Base-by-base conservation (phyloP, 352 stramenopile species). In the Phytophthora nicotianae region DNA sequence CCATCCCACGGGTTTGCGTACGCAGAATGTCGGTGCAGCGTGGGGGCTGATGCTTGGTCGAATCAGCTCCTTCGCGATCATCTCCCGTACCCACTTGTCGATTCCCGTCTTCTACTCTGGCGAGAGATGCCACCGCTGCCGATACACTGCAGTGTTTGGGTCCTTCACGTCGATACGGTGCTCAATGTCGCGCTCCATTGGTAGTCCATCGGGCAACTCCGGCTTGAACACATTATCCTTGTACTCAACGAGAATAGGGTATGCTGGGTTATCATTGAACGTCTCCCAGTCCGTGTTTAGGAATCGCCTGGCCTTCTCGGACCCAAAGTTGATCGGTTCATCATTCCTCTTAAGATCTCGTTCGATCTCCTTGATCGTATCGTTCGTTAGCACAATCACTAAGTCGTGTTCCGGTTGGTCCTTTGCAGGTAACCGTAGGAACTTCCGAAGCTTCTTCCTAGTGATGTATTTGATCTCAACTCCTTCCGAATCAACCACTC, bases 1-100 rank as follows among this genome's bases (percentile, higher is more conserved):
- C 66, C 66, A 74, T 16, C 65, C 62, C 4, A 66, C 58, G 4
- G 66, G 43, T 32, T 79, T 73, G 2, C 52, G 48, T 0, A 75
- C 50, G 37, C 66, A 75, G 27, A 79, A 73, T 0, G 65, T 75
- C 43, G 16, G 70, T 48, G 21, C 42, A 27, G 50, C 43, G 40
- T 72, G 54, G 11, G 70, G 65, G 9, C 37, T 65, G 16, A 57
- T 77, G 8, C 38, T 69, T 13, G 52, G 35, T 20, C 64, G 37
- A 37, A 77, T 61, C 0, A 64, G 11, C 23, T 29, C 42, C 10
- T 48, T 55, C 5, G 11, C 11, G 7, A 64, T 35, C 29, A 35
- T 35, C 29, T 35, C 29, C 5, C 29, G 29, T 13, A 35, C 29
- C 29, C 9, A 35, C 9, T 13, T 35, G 4, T 13, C 29, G 24